phyloP scores from a whole-genome alignment of 1,139 yeast genomes.

The Saccharomyces hybrid region DNA sequence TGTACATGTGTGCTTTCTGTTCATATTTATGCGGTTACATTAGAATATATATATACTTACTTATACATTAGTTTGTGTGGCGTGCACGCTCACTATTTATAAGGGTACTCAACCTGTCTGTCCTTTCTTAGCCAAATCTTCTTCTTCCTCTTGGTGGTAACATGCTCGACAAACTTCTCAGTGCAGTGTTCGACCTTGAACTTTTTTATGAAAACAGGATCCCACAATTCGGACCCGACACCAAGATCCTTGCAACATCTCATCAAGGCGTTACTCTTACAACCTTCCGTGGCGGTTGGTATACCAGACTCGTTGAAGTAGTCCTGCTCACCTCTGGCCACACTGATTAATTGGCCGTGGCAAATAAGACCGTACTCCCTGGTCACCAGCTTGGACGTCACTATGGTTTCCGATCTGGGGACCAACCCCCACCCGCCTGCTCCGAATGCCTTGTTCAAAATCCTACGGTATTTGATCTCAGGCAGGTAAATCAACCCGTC shows the following conservation, averaged over 20 bases:
- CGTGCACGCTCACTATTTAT: slow-evolving; percentile 34
- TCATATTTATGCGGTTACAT: not conserved
- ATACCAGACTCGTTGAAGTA: slow-evolving; percentile 81
- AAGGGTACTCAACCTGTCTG: slow-evolving; percentile 73
- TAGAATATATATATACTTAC: not conserved
- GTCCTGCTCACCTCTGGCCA: slow-evolving; percentile 94
- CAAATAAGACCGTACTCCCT: slow-evolving; percentile 86
- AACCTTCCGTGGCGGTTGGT: slow-evolving; percentile 95
- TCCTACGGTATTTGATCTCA: slow-evolving; percentile 87
- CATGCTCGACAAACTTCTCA: slow-evolving; percentile 81
- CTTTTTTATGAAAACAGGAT: slow-evolving; percentile 74
- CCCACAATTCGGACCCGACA: slow-evolving; percentile 95
- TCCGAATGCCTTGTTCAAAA: slow-evolving; percentile 83
- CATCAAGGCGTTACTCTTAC: slow-evolving; percentile 94
- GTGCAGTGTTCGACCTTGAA: slow-evolving; percentile 75
- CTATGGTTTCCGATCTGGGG: slow-evolving; percentile 77
- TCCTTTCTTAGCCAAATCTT: slow-evolving; percentile 87
- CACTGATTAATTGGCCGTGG: slow-evolving; percentile 79
- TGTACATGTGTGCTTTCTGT: too few relatives aligned
- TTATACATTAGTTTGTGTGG: not conserved
- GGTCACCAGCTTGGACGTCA: slow-evolving; percentile 58
- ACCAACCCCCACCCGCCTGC: slow-evolving; percentile 99
- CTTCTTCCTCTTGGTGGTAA: slow-evolving; percentile 72
- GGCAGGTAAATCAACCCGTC: slow-evolving; percentile 90
- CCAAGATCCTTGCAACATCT: slow-evolving; percentile 96